A percentile compares a stretch with the other conserved stretches of the same genome.
phyloP scores from a whole-genome alignment of 352 stramenopile genomes.

The Hyaloperonospora arabidopsidis region DNA sequence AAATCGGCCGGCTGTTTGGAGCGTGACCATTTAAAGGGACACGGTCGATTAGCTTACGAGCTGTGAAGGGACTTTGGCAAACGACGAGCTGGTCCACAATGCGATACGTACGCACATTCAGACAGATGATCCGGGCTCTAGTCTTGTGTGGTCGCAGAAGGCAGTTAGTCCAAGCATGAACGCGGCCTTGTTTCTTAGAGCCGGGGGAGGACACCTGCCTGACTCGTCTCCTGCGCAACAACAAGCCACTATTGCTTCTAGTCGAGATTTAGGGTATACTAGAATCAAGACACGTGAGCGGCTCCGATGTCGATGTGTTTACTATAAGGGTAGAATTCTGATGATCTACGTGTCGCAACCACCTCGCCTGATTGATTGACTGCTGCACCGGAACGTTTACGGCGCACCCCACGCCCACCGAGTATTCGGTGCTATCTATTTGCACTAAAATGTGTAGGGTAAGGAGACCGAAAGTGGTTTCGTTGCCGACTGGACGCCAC shows the following conservation, averaged over 20 bases:
- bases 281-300: neutral
- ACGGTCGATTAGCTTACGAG: neutral
- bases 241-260: conserved; percentile 5
- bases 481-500: too few relatives aligned
- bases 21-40: conserved; percentile 5
- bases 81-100: conserved; percentile 9
- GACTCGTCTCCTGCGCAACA: conserved; percentile 20
- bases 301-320: neutral
- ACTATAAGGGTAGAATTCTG: too few relatives aligned
- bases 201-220: neutral
- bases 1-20: neutral
- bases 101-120: conserved; percentile 23
- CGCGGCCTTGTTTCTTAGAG: conserved; percentile 1
- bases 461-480: too few relatives aligned
- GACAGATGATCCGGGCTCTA: conserved; percentile 17
- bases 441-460: too few relatives aligned
- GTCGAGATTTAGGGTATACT: neutral
- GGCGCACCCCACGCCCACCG: too few relatives aligned
- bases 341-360: conserved; percentile 11
- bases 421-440: too few relatives aligned
- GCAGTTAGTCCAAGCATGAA: too few relatives aligned
- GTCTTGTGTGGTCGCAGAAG: neutral
- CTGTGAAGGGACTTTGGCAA: conserved; percentile 1
- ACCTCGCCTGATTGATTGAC: conserved; percentile 12
- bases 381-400: too few relatives aligned